Evolutionary conservation across 345 rosid genomes (phyloP).

Genomic region (Arabis alpina): DNA sequence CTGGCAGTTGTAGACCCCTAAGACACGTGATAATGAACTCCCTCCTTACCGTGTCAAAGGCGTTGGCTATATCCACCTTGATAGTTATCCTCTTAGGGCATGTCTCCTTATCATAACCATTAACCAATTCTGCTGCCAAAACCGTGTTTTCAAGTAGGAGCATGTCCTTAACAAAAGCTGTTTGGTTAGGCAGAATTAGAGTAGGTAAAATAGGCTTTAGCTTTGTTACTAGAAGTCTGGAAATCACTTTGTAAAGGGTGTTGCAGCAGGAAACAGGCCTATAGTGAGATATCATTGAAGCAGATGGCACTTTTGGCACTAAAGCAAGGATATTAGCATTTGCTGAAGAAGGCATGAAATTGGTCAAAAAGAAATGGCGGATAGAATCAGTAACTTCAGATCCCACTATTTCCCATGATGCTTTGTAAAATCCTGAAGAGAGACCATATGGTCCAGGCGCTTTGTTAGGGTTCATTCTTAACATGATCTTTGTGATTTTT

Average conservation of each 20-base stretch:
- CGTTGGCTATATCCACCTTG: no score
- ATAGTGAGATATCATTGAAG: background rate
- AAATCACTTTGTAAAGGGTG: background rate
- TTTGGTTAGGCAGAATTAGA: no score
- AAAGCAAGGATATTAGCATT: background rate
- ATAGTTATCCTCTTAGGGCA: no score
- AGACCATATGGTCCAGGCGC: background rate
- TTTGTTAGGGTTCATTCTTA: background rate
- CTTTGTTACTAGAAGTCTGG: background rate
- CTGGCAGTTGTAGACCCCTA: background rate
- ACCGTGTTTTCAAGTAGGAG: no score
- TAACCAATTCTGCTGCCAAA: no score
- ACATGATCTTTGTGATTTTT: background rate
- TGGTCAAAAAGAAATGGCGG: rapidly evolving
- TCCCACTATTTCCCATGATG: background rate
- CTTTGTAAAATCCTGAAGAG: background rate
- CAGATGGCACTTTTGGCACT: background rate
- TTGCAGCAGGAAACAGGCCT: background rate
- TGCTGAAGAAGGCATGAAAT: background rate
- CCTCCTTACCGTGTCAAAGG: background rate
- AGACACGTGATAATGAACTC: background rate
- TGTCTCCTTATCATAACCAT: no score
- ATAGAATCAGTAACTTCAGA: background rate
- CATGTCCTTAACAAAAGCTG: no score
- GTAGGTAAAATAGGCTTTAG: no score